Conservation (phyloP, 148 eudicot species). For the Hydrangea macrophylla region DNA sequence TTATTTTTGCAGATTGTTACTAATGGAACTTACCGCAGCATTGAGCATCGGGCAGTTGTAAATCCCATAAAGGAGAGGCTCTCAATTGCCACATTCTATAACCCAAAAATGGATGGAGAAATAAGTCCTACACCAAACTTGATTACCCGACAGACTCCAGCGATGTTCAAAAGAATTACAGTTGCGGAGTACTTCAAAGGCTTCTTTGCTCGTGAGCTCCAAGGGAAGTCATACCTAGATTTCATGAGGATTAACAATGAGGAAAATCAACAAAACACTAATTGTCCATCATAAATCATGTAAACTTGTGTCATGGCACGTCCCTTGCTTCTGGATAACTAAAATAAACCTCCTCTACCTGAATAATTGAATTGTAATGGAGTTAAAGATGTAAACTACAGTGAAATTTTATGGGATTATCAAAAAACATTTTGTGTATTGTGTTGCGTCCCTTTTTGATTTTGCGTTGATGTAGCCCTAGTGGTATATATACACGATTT, state of each 20-base stretch:
- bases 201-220: constrained; percentile 9
- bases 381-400: too few relatives aligned
- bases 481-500: too few relatives aligned
- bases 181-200: constrained; percentile 14
- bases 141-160: constrained; percentile 15
- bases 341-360: too few relatives aligned
- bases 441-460: too few relatives aligned
- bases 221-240: constrained; percentile 28
- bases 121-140: constrained; percentile 22
- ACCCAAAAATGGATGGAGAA: background rate
- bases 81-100: constrained; percentile 35
- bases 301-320: too few relatives aligned
- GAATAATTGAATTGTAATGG: too few relatives aligned
- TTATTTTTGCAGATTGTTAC: constrained; percentile 18
- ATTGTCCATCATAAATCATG: too few relatives aligned
- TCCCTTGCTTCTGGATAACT: too few relatives aligned
- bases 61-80: constrained; percentile 16
- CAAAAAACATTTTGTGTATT: too few relatives aligned
- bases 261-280: background rate
- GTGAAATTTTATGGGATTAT: too few relatives aligned
- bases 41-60: constrained; percentile 29
- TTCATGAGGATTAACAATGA: constrained; percentile 11
- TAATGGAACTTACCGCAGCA: constrained; percentile 33
- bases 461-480: too few relatives aligned
- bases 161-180: constrained; percentile 10